Base-by-base conservation (phyloP, 371 early-diverging fungal species). In the Umbelopsis sp. region DNA sequence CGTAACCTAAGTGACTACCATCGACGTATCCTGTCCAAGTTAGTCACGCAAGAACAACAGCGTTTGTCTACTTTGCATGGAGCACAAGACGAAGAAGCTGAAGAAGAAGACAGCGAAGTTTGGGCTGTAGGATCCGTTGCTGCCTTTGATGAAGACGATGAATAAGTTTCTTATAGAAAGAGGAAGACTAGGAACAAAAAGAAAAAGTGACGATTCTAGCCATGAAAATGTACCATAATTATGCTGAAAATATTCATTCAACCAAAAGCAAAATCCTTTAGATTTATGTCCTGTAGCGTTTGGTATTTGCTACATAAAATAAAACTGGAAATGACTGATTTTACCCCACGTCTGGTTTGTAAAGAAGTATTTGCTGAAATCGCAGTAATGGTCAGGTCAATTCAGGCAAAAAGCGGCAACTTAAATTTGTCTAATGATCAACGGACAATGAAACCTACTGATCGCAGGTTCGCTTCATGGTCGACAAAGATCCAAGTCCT, bases 1-100 rank as follows among this genome's bases (percentile, higher is more conserved):
- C 87, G 83, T 45, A 75, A 76, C 44, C 74, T 87, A 51, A 76
- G 71, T 29, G 90, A 90, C 41, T 89, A 89, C 70, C 86, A 89
- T 64, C 86, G 89, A 12, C 81, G 90, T 35, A 85, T 89, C 62
- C 69, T 89, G 53, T 77, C 74, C 68, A 89, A 89, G 65, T 71
- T 89, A 65, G 87, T 83, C 37, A 57, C 67, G 14, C 76, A 81
- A 53, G 82, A 81, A 66, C 69, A 76, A 4, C 63, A 71, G 7
- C 69, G 79, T 4, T 51, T 81, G 51, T 71, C 74, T 11, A 67
- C 70, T 29, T 63, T 81, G 64, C 77, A 79, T 62, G 82, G 82
- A 4, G 76, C 71, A 50, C 70, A 71, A 35, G 78, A 81, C 62
- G 71, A 74, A 1, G 76, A 76, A 41, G 82, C 76, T 2, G 65